Conservation (phyloP, 345 rosid species). For the Conringia planisiliqua region DNA sequence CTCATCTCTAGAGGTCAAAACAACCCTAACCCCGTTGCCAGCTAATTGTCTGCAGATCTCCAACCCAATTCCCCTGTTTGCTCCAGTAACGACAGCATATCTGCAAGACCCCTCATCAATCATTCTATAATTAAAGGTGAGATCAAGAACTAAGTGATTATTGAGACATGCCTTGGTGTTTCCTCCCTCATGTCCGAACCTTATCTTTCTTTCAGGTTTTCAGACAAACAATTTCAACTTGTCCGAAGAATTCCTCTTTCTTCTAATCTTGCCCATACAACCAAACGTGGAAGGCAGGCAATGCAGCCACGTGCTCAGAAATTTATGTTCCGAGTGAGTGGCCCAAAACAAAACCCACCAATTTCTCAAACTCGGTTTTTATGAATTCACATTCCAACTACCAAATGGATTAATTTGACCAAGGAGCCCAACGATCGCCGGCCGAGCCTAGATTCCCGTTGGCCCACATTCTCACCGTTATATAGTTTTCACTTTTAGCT, state of each 20-base stretch:
- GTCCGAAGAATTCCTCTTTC: background rate
- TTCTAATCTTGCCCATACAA: background rate
- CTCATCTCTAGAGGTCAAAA: conserved; percentile 44
- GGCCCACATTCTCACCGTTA: background rate
- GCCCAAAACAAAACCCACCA: background rate
- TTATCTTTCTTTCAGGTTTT: background rate
- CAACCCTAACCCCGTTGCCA: conserved; percentile 23
- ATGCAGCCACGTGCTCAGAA: conserved; percentile 20
- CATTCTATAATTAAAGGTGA: background rate
- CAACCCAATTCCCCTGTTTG: conserved; percentile 48
- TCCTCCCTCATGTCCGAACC: conserved; percentile 19
- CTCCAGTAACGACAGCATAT: conserved; percentile 44
- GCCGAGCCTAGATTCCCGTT: background rate
- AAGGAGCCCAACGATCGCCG: no score
- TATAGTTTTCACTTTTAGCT: background rate
- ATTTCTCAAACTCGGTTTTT: background rate
- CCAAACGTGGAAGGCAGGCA: background rate
- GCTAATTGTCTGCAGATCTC: conserved; percentile 41
- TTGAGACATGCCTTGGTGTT: background rate
- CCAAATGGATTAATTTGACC: no score
- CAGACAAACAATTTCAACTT: background rate
- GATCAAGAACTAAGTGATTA: conserved; percentile 3
- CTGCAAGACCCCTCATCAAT: background rate
- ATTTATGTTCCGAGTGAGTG: background rate
- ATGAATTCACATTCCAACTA: no score